These are phyloP conservation scores for Hanseniaspora mollemarum DNA, from an alignment of 805 yeast genomes.

Conservation along the genomic window DNA sequence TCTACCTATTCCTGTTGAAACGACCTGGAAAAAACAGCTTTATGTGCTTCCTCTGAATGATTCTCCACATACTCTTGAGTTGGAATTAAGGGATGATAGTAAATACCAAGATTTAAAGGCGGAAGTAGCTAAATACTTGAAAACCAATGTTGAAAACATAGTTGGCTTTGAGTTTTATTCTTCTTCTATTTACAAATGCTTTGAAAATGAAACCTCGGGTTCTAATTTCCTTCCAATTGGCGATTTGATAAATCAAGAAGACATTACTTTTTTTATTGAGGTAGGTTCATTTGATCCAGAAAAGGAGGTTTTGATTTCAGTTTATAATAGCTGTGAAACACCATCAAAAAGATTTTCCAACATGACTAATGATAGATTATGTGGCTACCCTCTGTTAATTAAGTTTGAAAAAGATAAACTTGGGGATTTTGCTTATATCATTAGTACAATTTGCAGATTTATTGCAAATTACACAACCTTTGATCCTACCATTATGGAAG, in stretches of 20 bases:
- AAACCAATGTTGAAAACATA: constrained; percentile 31
- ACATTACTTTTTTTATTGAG: constrained; percentile 58
- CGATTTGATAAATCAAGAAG: constrained; percentile 53
- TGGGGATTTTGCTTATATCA: constrained; percentile 3
- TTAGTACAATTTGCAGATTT: neutral
- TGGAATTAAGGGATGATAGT: constrained; percentile 58
- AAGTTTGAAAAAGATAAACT: constrained; percentile 23
- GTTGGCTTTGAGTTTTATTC: constrained; percentile 54
- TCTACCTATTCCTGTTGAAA: constrained; percentile 69
- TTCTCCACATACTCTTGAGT: constrained; percentile 44
- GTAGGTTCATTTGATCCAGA: constrained; percentile 28
- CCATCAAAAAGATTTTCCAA: constrained; percentile 18
- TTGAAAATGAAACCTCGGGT: constrained; percentile 47
- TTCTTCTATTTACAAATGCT: constrained; percentile 55
- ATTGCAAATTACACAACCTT: neutral
- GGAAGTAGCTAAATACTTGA: constrained; percentile 43
- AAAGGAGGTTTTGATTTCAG: constrained; percentile 50
- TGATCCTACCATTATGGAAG: neutral
- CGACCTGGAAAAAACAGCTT: constrained; percentile 58
- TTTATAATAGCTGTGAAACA: constrained; percentile 35
- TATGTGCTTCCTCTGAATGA: constrained; percentile 50
- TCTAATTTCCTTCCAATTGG: constrained; percentile 48
- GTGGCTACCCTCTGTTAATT: constrained; percentile 71
- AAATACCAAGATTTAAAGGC: constrained; percentile 51
- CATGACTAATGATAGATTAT: constrained; percentile 36